Conservation (phyloP, 2,329 filamentous ascomycete genomes). For the Scedosporium boydii region DNA sequence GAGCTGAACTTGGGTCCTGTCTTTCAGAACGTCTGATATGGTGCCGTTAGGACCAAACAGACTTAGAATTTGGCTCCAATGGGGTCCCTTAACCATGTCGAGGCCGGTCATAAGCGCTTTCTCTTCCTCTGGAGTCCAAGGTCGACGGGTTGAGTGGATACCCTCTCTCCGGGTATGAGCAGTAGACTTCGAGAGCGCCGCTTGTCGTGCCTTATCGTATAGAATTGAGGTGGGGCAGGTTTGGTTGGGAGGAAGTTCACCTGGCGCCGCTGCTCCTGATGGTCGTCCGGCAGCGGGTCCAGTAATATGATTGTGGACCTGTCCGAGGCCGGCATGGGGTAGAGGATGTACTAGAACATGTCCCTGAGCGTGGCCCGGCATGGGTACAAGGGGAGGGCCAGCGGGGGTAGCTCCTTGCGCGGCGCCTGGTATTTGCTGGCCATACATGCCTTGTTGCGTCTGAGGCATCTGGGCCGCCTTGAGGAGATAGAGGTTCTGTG, state of each 20-base stretch:
- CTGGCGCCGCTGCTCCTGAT: not conserved
- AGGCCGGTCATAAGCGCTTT: constrained; percentile 82
- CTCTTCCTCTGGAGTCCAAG: constrained; percentile 85
- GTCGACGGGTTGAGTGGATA: constrained; percentile 55
- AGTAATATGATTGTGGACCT: not conserved
- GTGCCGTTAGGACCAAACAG: constrained; percentile 74
- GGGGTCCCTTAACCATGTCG: constrained; percentile 79
- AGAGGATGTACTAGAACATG: not conserved
- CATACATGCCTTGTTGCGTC: not conserved
- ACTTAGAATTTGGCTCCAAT: constrained; percentile 86
- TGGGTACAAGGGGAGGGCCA: not conserved
- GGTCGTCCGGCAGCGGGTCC: not conserved
- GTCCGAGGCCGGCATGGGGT: not conserved
- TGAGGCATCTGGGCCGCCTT: constrained; percentile 1
- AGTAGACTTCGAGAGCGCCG: constrained; percentile 46
- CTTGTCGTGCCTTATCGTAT: constrained; percentile 50
- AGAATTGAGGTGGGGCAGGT: constrained; percentile 43
- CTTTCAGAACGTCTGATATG: constrained; percentile 73
- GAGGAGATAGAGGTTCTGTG: constrained; percentile 4
- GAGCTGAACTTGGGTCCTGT: constrained; percentile 81
- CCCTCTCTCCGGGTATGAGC: constrained; percentile 47
- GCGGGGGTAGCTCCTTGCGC: not conserved
- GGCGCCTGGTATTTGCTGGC: not conserved
- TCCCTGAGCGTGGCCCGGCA: constrained; percentile 2
- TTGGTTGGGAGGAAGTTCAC: constrained; percentile 45